phyloP scores from a whole-genome alignment of 1,284 basidiomycete species.

The Microbotryum violaceum region DNA sequence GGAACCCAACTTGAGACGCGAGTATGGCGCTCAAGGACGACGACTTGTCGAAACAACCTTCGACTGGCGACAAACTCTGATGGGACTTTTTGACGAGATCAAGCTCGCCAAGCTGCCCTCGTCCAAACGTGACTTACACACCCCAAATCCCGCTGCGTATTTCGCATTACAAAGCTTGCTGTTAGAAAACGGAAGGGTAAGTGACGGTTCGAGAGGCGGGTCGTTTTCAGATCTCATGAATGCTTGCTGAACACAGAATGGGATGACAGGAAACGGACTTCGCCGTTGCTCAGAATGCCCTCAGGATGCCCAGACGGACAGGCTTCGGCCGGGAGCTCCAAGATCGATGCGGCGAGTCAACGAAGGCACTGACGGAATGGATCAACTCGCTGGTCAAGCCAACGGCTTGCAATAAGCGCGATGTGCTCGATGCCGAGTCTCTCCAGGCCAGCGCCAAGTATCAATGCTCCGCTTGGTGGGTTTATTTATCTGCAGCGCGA shows the following conservation, averaged over 20 bases:
- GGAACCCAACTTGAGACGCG: neutral
- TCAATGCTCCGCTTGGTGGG: conserved; percentile 20
- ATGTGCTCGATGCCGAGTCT: neutral
- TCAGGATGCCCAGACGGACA: conserved; percentile 12
- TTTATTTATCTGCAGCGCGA: neutral
- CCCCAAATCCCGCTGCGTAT: conserved; percentile 22
- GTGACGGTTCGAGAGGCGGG: neutral
- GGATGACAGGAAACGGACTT: conserved; percentile 17
- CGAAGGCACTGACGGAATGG: conserved; percentile 15
- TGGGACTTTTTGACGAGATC: conserved; percentile 16
- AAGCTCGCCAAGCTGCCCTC: conserved; percentile 6
- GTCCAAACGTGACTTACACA: conserved; percentile 1
- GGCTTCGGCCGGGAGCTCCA: conserved; percentile 18
- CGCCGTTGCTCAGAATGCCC: conserved; percentile 10
- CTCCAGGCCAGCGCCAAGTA: conserved; percentile 14
- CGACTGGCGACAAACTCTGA: conserved; percentile 13
- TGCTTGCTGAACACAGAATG: too few relatives aligned
- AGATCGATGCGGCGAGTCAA: conserved; percentile 21
- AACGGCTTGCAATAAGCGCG: neutral
- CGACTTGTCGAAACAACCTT: conserved; percentile 13
- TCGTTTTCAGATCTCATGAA: too few relatives aligned
- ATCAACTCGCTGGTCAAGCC: conserved; percentile 21
- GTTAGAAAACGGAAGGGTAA: conserved; percentile 4
- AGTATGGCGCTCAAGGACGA: conserved; percentile 10
- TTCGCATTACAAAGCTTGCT: conserved; percentile 20